Evolutionary conservation across 108 stramenopile genomes (phyloP).

Genomic region (Thalassiosira profunda): DNA sequence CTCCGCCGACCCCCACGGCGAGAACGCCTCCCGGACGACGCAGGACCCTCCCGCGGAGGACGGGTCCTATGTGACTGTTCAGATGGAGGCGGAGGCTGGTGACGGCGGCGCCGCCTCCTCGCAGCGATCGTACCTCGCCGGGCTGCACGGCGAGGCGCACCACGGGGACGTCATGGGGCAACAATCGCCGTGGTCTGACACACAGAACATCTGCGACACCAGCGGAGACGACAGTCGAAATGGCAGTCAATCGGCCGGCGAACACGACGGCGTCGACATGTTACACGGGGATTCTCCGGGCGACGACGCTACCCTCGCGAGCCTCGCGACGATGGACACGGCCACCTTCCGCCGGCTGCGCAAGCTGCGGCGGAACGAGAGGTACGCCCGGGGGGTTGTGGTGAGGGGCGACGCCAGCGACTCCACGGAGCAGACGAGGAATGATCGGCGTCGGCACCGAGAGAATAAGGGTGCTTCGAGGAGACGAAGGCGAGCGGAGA

Average conservation of each 20-base stretch:
- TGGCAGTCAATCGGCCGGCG: neutral
- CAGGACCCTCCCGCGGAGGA: too few species aligned
- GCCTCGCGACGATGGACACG: neutral
- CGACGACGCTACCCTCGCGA: neutral
- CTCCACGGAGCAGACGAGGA: neutral
- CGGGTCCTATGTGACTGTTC: too few species aligned
- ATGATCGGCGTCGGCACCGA: neutral
- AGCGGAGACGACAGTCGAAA: neutral
- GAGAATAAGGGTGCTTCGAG: neutral
- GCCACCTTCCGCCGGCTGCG: neutral
- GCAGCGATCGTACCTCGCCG: too few species aligned
- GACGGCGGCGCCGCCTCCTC: too few species aligned
- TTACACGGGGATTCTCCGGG: neutral
- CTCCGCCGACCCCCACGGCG: too few species aligned
- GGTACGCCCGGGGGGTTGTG: constrained; percentile 5
- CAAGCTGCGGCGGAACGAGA: neutral
- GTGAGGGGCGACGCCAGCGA: neutral
- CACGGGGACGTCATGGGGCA: too few species aligned
- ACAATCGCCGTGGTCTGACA: too few species aligned
- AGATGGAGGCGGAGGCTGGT: too few species aligned
- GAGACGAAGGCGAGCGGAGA: neutral
- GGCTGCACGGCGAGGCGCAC: too few species aligned
- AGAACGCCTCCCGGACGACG: too few species aligned
- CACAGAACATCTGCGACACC: too few species aligned
- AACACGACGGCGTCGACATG: neutral